These are phyloP conservation scores for Blumeria graminis DNA, from an alignment of 2,329 filamentous ascomycete species.

Conservation along the genomic window DNA sequence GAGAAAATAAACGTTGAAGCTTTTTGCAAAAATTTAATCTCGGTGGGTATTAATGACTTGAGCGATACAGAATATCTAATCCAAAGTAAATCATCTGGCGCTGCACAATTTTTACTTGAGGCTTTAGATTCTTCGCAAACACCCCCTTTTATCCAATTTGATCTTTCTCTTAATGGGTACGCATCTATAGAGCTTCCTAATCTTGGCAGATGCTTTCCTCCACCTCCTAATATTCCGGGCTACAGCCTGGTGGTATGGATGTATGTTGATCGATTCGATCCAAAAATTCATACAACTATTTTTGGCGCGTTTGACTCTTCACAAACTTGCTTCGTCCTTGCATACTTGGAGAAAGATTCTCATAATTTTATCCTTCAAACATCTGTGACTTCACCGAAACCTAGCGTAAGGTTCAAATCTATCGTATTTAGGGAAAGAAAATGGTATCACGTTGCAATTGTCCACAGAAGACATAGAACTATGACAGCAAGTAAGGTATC, in stretches of 20 bases:
- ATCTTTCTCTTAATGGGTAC: constrained; percentile 68
- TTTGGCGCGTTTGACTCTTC: constrained; percentile 86
- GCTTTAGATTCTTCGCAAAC: constrained; percentile 51
- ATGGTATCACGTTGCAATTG: constrained; percentile 88
- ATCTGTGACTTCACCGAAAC: constrained; percentile 61
- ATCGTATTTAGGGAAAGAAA: constrained; percentile 46
- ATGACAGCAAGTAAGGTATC: constrained; percentile 59
- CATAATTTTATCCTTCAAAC: constrained; percentile 91
- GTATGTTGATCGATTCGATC: constrained; percentile 67
- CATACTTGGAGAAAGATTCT: constrained; percentile 84
- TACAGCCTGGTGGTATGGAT: constrained; percentile 87
- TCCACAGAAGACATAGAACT: constrained; percentile 57
- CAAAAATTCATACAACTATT: constrained; percentile 68
- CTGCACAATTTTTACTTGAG: constrained; percentile 47
- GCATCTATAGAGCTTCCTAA: constrained; percentile 74
- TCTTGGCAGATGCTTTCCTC: constrained; percentile 68
- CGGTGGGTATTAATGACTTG: constrained; percentile 55
- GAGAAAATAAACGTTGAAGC: constrained; percentile 37
- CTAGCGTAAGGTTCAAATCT: constrained; percentile 83
- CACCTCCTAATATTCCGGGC: constrained; percentile 45
- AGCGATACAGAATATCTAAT: constrained; percentile 60
- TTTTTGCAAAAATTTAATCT: constrained; percentile 45
- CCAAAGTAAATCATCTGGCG: constrained; percentile 24
- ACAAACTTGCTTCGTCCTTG: constrained; percentile 80
- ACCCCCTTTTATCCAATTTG: constrained; percentile 80